Evolutionary conservation across 768 basidiomycete genomes (phyloP).

Genomic region (Butyriboletus loyo): DNA sequence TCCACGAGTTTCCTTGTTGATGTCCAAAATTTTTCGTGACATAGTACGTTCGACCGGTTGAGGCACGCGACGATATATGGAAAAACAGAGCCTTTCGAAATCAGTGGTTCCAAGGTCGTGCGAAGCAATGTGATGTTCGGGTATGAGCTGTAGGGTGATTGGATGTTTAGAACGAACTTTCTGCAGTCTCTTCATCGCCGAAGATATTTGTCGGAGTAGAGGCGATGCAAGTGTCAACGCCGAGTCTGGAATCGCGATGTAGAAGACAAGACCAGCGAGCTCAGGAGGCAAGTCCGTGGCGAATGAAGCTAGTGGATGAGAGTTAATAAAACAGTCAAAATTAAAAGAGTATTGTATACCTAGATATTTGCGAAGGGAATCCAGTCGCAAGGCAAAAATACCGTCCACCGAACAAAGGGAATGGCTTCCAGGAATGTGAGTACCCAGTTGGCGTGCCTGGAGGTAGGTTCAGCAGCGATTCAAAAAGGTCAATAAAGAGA

Average conservation of each 20-base stretch:
- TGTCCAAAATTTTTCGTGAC: constrained; percentile 48
- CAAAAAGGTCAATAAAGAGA: constrained; percentile 6
- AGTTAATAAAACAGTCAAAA: neutral
- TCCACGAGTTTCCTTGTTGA: constrained; percentile 38
- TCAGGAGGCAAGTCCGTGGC: constrained; percentile 40
- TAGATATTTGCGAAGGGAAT: constrained; percentile 67
- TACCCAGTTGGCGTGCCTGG: constrained; percentile 63
- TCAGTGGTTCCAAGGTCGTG: constrained; percentile 19
- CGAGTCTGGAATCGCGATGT: constrained; percentile 60
- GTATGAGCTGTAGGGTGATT: constrained; percentile 70
- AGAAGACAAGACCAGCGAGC: constrained; percentile 53
- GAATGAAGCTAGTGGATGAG: constrained; percentile 43
- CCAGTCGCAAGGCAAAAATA: constrained; percentile 60
- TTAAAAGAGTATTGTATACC: constrained; percentile 34
- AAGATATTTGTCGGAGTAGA: constrained; percentile 65
- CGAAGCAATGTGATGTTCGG: constrained; percentile 56
- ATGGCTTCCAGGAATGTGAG: constrained; percentile 51
- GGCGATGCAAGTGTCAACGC: constrained; percentile 64
- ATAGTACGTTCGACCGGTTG: constrained; percentile 58
- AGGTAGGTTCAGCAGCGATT: constrained; percentile 8
- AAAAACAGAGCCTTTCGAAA: constrained; percentile 53
- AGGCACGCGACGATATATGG: constrained; percentile 71
- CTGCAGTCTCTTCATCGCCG: constrained; percentile 54
- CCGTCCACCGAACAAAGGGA: constrained; percentile 49
- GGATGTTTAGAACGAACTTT: constrained; percentile 46